Percentiles rank a stretch among this genome's conserved stretches.
phyloP scores from a whole-genome alignment of 345 rosid species.

The Limnanthes douglasii region DNA sequence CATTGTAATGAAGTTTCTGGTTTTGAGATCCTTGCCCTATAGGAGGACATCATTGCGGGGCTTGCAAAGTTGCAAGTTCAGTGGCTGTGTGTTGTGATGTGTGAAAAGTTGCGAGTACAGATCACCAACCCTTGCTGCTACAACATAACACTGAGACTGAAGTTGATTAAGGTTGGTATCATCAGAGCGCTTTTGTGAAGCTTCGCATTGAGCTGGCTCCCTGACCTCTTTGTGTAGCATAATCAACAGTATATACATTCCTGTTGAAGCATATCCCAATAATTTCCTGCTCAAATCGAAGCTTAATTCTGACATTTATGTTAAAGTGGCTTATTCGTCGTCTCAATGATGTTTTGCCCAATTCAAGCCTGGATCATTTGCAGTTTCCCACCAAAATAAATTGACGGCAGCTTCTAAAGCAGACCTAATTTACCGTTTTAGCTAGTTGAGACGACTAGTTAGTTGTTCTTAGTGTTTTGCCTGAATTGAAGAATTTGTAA shows the following conservation, averaged over 20 bases:
- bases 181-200: conserved; percentile 64
- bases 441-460: too few species aligned
- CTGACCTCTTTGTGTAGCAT: conserved; percentile 82
- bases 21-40: conserved; percentile 74
- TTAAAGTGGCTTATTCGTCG: too few species aligned
- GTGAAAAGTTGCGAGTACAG: conserved; percentile 90
- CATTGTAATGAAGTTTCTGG: conserved; percentile 68
- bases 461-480: too few species aligned
- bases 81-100: conserved; percentile 70
- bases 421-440: too few species aligned
- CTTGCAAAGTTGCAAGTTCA: conserved; percentile 51
- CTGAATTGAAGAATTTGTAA: too few species aligned
- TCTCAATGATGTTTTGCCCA: too few species aligned
- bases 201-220: conserved; percentile 78
- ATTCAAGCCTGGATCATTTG: too few species aligned
- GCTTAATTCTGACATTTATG: too few species aligned
- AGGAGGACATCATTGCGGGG: conserved; percentile 56
- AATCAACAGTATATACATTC: conserved; percentile 84
- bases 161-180: conserved; percentile 53
- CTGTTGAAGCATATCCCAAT: conserved; percentile 76
- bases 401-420: too few species aligned
- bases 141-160: conserved; percentile 41
- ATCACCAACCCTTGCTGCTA: conserved; percentile 62
- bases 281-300: too few species aligned
- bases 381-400: too few species aligned